Conservation (phyloP, 148 eudicot species). For the Rhododendron simsii region DNA sequence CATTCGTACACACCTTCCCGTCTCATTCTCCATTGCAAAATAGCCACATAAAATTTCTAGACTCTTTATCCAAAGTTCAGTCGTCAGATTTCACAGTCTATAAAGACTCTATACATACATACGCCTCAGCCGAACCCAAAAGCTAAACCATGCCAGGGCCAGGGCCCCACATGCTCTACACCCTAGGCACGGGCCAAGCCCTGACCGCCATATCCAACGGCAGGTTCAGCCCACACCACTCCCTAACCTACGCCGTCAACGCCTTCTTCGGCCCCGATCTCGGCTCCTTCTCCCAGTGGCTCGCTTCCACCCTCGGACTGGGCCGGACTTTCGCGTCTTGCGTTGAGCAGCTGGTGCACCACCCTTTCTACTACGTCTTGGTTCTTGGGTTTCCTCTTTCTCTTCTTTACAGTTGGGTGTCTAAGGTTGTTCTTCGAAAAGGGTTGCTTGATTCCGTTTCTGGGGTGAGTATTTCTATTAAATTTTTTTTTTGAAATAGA, state of each 20-base stretch:
- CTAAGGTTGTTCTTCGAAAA: constrained; percentile 39
- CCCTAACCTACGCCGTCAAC: constrained; percentile 73
- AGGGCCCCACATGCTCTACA: constrained; percentile 90
- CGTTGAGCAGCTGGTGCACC: constrained; percentile 49
- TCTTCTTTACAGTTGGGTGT: constrained; percentile 54
- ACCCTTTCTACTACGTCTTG: constrained; percentile 62
- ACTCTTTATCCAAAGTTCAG: too few relatives aligned
- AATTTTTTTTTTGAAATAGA: too few relatives aligned
- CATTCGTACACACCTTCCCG: too few relatives aligned
- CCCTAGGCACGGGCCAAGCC: constrained; percentile 58
- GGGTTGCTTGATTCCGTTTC: constrained; percentile 59
- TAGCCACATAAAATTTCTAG: too few relatives aligned
- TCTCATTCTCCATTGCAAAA: too few relatives aligned
- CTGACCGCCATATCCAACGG: constrained; percentile 57
- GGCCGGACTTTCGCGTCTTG: constrained; percentile 36
- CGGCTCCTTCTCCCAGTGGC: constrained; percentile 87
- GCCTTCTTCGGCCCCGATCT: constrained; percentile 96
- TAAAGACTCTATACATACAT: too few relatives aligned
- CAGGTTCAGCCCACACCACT: constrained; percentile 83
- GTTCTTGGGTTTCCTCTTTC: constrained; percentile 71
- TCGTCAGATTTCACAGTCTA: background rate
- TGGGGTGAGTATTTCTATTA: constrained; percentile 54
- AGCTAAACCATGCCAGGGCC: constrained; percentile 65
- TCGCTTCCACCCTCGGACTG: constrained; percentile 50
- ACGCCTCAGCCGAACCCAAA: constrained; percentile 5